phyloP scores from a whole-genome alignment of 495 filamentous ascomycete genomes.

The Aspergillus sclerotiicarbonarius region DNA sequence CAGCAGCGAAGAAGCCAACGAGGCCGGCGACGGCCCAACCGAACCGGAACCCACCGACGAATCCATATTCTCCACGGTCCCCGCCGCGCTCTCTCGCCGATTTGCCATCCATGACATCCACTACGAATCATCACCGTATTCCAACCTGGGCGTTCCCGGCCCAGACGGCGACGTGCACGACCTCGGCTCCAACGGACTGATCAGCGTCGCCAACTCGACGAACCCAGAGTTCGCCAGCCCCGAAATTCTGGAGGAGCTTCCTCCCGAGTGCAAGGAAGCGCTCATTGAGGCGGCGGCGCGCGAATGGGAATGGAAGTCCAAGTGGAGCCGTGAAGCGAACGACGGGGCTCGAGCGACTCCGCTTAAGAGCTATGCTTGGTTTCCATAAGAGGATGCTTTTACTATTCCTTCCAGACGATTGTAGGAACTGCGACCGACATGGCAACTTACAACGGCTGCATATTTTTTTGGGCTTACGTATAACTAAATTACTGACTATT shows the following conservation, averaged over 20 bases:
- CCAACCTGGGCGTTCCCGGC: slow-evolving; percentile 60
- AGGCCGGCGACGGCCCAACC: slow-evolving; percentile 8
- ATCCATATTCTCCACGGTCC: slow-evolving; percentile 61
- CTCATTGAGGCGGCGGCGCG: slow-evolving; percentile 60
- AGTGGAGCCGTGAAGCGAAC: slow-evolving; percentile 62
- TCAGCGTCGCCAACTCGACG: slow-evolving; percentile 40
- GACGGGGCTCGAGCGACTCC: slow-evolving; percentile 48
- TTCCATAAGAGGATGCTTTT: slow-evolving; percentile 29
- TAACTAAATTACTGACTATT: not conserved
- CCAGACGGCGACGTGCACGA: slow-evolving; percentile 60
- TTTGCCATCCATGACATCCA: slow-evolving; percentile 73
- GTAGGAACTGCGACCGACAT: not conserved
- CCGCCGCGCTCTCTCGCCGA: slow-evolving; percentile 64
- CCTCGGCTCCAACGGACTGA: slow-evolving; percentile 63
- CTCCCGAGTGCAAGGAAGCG: slow-evolving; percentile 65
- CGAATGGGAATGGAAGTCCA: slow-evolving; percentile 69
- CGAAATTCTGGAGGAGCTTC: slow-evolving; percentile 68
- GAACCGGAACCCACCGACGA: slow-evolving; percentile 7
- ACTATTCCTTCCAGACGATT: slow-evolving; percentile 8
- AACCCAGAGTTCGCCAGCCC: slow-evolving; percentile 54
- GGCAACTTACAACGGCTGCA: not conserved
- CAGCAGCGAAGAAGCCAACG: slow-evolving; percentile 13
- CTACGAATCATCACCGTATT: slow-evolving; percentile 58
- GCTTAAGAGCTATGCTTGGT: slow-evolving; percentile 53
- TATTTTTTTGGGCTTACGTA: not conserved